These are phyloP conservation scores for Phyllosticta paracitricarpa DNA, from an alignment of 2,329 filamentous ascomycete genomes.

Conservation along the genomic window DNA sequence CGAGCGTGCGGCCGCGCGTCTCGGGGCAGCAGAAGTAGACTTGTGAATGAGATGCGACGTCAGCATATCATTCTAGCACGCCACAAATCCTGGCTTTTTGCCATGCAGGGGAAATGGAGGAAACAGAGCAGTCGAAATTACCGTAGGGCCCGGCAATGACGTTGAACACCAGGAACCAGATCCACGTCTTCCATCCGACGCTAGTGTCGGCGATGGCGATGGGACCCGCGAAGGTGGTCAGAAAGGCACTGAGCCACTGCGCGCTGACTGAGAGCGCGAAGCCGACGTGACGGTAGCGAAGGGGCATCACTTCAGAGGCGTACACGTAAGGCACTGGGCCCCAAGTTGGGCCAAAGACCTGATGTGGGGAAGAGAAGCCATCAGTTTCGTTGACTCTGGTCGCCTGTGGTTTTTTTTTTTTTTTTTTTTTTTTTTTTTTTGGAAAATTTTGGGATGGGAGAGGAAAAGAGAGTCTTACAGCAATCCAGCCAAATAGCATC, in stretches of 20 bases:
- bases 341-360: not conserved
- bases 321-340: constrained; percentile 20
- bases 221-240: constrained; percentile 27
- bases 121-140: not conserved
- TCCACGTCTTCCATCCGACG: constrained; percentile 26
- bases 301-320: constrained; percentile 24
- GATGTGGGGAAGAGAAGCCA: not conserved
- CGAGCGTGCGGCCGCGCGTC: constrained; percentile 20
- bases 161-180: constrained; percentile 26
- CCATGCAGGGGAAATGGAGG: not conserved
- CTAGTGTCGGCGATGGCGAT: constrained; percentile 19
- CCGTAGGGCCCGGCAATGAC: constrained; percentile 22
- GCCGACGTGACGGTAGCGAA: constrained; percentile 26
- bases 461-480: constrained; percentile 8
- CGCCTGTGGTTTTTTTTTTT: too few species aligned
- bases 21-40: constrained; percentile 22
- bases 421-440: too few species aligned
- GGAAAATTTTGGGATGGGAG: not conserved
- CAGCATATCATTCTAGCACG: too few species aligned
- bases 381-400: not conserved
- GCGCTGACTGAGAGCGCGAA: constrained; percentile 22
- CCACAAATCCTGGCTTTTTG: too few species aligned
- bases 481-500: constrained; percentile 24
- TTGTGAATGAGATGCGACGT: not conserved
- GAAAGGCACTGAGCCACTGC: constrained; percentile 27